A percentile compares a stretch with the other conserved stretches of the same genome.
Conservation (phyloP, 2,329 filamentous ascomycete genomes). For the Huntiella savannae region DNA sequence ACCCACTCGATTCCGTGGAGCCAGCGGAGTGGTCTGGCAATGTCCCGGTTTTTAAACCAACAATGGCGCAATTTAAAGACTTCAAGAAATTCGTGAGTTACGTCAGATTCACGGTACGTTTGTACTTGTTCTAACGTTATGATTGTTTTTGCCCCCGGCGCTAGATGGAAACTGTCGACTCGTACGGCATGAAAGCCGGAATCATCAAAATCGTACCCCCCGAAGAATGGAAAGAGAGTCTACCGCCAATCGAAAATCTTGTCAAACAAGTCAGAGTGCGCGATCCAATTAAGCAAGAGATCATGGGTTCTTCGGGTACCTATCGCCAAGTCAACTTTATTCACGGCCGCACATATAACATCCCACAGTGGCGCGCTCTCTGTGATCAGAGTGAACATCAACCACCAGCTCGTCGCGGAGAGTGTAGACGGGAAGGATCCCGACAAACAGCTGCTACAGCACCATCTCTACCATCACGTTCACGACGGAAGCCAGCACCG, state of each 20-base stretch:
- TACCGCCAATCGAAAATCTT: conserved; percentile 62
- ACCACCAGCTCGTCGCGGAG: conserved; percentile 75
- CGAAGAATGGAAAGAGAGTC: conserved; percentile 71
- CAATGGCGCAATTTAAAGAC: conserved; percentile 84
- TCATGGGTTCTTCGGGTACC: conserved; percentile 84
- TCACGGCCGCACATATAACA: conserved; percentile 86
- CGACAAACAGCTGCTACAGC: conserved; percentile 20
- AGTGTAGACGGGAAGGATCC: conserved; percentile 43
- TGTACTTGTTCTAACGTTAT: background rate
- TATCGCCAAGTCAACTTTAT: conserved; percentile 96
- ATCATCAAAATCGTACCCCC: conserved; percentile 94
- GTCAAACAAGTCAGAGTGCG: conserved; percentile 86
- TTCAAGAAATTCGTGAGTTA: conserved; percentile 70
- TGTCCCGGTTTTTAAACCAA: conserved; percentile 87
- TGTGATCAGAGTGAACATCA: conserved; percentile 94
- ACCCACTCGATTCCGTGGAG: conserved; percentile 52
- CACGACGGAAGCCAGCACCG: background rate
- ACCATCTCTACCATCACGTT: background rate
- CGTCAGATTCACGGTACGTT: background rate
- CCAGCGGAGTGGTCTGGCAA: conserved; percentile 83
- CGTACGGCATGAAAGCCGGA: conserved; percentile 91
- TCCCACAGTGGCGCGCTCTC: conserved; percentile 86
- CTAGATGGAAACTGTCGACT: conserved; percentile 66
- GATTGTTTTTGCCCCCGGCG: conserved; percentile 3
- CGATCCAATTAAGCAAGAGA: conserved; percentile 96